Percentiles rank a stretch among this genome's conserved stretches.
Conservation (phyloP, 192 early-diverging fungal genomes). For the Haplosporangium gracile region DNA sequence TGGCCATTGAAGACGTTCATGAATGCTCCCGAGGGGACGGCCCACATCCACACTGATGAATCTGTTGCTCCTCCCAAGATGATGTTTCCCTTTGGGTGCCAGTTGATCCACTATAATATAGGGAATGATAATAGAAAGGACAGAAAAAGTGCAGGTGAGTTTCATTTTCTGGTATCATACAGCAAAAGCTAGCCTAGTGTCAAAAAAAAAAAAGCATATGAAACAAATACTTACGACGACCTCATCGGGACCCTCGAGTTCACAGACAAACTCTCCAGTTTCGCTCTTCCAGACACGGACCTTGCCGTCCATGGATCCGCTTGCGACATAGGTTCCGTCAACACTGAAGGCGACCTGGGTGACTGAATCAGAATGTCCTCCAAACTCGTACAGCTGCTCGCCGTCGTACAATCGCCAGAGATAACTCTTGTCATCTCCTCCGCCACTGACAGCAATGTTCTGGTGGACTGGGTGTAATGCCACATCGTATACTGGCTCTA, state of each 20-base stretch:
- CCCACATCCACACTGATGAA: constrained; percentile 98
- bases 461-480: constrained; percentile 83
- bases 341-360: constrained; percentile 83
- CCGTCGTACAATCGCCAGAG: constrained; percentile 91
- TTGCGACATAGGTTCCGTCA: constrained; percentile 88
- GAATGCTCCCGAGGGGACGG: constrained; percentile 85
- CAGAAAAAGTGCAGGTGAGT: neutral
- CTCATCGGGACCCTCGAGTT: constrained; percentile 92
- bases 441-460: constrained; percentile 82
- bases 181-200: neutral
- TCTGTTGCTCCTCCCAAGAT: constrained; percentile 91
- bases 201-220: neutral
- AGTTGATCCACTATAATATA: constrained; percentile 82
- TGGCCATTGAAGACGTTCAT: constrained; percentile 98
- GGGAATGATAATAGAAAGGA: neutral
- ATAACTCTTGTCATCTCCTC: constrained; percentile 93
- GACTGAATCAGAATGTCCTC: constrained; percentile 91
- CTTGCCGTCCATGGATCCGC: constrained; percentile 97
- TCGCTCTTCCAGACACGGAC: constrained; percentile 79
- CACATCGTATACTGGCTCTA: constrained; percentile 90
- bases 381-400: constrained; percentile 77
- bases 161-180: neutral
- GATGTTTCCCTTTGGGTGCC: constrained; percentile 96
- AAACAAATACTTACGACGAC: constrained; percentile 71
- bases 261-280: constrained; percentile 70